A percentile compares a stretch with the other conserved stretches of the same genome.
phyloP scores from a whole-genome alignment of 139 green algal species.

The Chlamydomonas schloesseri region DNA sequence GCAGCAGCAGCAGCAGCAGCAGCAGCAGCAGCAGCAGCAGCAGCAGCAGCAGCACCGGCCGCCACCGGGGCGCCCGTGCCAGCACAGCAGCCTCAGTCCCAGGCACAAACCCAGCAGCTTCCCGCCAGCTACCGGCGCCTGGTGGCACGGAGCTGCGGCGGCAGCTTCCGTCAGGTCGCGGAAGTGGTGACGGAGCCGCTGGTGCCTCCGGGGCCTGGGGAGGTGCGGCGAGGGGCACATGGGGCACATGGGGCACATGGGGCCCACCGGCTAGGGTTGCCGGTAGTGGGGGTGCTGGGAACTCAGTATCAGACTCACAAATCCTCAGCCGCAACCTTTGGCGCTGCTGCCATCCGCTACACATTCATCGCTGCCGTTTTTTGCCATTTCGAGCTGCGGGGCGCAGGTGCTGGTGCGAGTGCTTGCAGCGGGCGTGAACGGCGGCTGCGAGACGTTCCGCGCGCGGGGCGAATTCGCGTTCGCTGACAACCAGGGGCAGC shows the following conservation, averaged over 20 bases:
- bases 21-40: too few species aligned
- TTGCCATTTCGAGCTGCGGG: too few species aligned
- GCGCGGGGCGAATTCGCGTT: conserved; percentile 64
- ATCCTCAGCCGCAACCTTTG: too few species aligned
- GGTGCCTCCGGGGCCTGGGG: conserved; percentile 37
- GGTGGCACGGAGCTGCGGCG: conserved; percentile 52
- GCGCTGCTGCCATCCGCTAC: too few species aligned
- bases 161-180: conserved; percentile 63
- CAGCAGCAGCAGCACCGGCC: background rate
- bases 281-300: too few species aligned
- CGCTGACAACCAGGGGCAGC: conserved; percentile 39
- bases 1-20: too few species aligned
- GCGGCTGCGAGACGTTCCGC: conserved; percentile 82
- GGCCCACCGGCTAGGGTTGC: too few species aligned
- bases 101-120: background rate
- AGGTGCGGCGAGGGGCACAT: conserved; percentile 47
- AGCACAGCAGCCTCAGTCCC: background rate
- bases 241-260: too few species aligned
- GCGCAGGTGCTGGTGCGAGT: conserved; percentile 69
- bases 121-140: conserved; percentile 59
- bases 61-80: background rate
- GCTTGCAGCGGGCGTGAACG: conserved; percentile 75
- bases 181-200: conserved; percentile 45
- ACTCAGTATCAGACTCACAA: too few species aligned
- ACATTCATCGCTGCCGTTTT: too few species aligned